Percentiles rank a stretch among this genome's conserved stretches.
Evolutionary conservation across 495 filamentous ascomycete species (phyloP).

Genomic region (Rhizodiscina lignyota): DNA sequence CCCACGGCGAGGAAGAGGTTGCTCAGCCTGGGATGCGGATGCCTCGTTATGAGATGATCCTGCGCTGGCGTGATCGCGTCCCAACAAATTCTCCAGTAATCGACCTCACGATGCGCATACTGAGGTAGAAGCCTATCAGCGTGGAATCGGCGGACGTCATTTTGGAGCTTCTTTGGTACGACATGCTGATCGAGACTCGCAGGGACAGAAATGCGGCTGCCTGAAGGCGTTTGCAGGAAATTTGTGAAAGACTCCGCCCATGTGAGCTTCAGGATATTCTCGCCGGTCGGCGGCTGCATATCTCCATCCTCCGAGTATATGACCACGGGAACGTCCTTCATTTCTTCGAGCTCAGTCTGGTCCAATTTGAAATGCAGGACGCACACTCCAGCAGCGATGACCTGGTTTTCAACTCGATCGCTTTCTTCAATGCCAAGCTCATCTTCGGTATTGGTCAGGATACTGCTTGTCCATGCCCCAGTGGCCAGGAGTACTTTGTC

Average conservation of each 20-base stretch:
- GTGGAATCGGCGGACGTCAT: constrained; percentile 10
- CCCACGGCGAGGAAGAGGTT: constrained; percentile 17
- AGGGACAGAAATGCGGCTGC: constrained; percentile 19
- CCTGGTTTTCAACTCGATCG: constrained; percentile 21
- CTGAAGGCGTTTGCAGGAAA: constrained; percentile 15
- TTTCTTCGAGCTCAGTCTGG: constrained; percentile 14
- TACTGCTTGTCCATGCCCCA: constrained; percentile 15
- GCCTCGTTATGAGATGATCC: constrained; percentile 10
- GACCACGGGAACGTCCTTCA: constrained; percentile 21
- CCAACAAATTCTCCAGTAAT: constrained; percentile 19
- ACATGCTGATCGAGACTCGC: constrained; percentile 7
- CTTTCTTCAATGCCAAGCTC: constrained; percentile 13
- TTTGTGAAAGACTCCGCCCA: constrained; percentile 21
- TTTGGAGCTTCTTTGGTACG: constrained; percentile 11
- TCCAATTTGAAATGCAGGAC: constrained; percentile 23
- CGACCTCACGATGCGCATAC: constrained; percentile 9
- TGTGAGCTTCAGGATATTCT: constrained; percentile 23
- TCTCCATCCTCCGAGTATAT: constrained; percentile 24
- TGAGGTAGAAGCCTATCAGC: constrained; percentile 7
- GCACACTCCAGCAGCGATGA: constrained; percentile 23
- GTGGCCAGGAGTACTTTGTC: constrained; percentile 12
- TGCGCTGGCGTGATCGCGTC: constrained; percentile 17
- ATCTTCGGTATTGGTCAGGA: constrained; percentile 22
- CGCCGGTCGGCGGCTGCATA: constrained; percentile 22
- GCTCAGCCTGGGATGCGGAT: constrained; percentile 17